Base-by-base conservation (phyloP, 208 protist species). In the Acanthamoeba castellanii region DNA sequence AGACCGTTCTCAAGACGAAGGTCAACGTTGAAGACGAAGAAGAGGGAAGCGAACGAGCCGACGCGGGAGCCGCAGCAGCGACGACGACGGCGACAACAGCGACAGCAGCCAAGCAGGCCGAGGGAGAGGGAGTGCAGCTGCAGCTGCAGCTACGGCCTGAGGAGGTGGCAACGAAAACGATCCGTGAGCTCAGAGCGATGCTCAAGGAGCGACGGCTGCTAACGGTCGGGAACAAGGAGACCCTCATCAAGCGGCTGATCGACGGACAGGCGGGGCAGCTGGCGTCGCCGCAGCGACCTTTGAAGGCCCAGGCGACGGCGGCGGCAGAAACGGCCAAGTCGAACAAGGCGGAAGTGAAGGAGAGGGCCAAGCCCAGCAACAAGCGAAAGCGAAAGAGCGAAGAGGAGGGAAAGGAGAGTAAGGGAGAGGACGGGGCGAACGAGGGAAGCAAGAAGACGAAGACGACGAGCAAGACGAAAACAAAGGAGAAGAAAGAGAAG, bases 361-460 rank as follows among this genome's bases (percentile, higher is more conserved):
- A 16, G 11, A 87, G 27, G 55, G 55, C 52, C n/a, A 89, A 27
- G 30, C 47, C 55, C 55, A 92, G 87, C 55, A 92, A 50, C 55
- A 92, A 76, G 37, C 55, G 87, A 6, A 76, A 92, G 45, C 55
- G 61, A 92, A 92, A 92, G 37, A n/a, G 61, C 25, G 64, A 47
- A 22, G 87, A 7, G 20, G 32, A 76, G n/a, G 64, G 7, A n/a
- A 66, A 66, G 59, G 20, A 22, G 3, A 76, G 18, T 4, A 4
- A n/a, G 57, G 8, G 14, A 42, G 57, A 50, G 57, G 52, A 45
- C 22, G 52, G 30, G 52, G 25, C 47, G n/a, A 68, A 90, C 22
- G 50, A 90, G 20, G 4, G 32, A 45, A 55, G 8, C 13, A 92
- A 76, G 20, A 68, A 9, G 18, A 50, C 22, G 32, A 91, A 59